phyloP scores from a whole-genome alignment of 306 rosid genomes.

The Ormosia emarginata region DNA sequence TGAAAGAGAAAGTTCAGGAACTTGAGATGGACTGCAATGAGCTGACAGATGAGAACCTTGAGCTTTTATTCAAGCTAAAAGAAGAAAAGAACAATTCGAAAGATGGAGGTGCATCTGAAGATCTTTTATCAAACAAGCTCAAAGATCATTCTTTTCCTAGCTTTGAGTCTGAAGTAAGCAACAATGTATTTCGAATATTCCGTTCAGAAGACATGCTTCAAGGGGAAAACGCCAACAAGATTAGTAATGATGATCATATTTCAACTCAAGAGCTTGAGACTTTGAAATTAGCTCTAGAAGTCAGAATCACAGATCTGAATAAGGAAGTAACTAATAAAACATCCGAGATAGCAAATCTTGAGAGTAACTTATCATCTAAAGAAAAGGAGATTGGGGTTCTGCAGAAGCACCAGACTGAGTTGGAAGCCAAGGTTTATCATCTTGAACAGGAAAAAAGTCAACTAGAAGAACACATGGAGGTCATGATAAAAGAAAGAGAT shows the following conservation, averaged over 20 bases:
- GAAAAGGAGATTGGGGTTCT: constrained; percentile 38
- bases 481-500: constrained; percentile 28
- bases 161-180: constrained; percentile 49
- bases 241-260: constrained; percentile 7
- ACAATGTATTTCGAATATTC: constrained; percentile 32
- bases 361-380: constrained; percentile 35
- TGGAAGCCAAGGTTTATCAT: constrained; percentile 42
- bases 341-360: constrained; percentile 36
- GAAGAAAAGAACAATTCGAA: constrained; percentile 49
- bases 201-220: constrained; percentile 32
- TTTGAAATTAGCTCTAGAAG: constrained; percentile 34
- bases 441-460: constrained; percentile 39
- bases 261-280: constrained; percentile 34
- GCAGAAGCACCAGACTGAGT: constrained; percentile 26
- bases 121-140: constrained; percentile 32
- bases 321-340: constrained; percentile 23
- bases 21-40: constrained; percentile 92
- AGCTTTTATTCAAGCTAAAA: constrained; percentile 81
- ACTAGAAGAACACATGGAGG: constrained; percentile 34
- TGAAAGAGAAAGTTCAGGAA: constrained; percentile 80
- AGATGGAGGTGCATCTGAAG: constrained; percentile 29
- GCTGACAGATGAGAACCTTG: constrained; percentile 91
- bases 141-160: constrained; percentile 35
- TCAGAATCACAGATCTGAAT: constrained; percentile 33
- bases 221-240: constrained; percentile 30